These are phyloP conservation scores for Penicillium sp. DNA, from an alignment of 2,329 filamentous ascomycete species.

Conservation along the genomic window DNA sequence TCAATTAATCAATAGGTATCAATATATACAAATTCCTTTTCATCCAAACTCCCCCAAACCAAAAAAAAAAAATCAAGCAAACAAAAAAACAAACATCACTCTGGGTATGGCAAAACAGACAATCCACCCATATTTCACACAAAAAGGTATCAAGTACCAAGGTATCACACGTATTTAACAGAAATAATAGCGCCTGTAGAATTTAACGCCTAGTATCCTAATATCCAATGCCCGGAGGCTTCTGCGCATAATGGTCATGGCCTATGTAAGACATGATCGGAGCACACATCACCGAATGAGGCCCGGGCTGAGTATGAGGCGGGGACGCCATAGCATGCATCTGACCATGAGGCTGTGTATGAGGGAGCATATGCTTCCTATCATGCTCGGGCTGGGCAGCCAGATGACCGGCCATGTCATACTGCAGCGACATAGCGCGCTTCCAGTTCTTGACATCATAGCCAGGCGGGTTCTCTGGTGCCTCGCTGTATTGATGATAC, in stretches of 20 bases:
- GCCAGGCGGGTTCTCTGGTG: conserved; percentile 18
- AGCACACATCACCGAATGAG: conserved; percentile 30
- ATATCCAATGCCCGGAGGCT: conserved; percentile 25
- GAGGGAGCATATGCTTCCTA: conserved; percentile 9
- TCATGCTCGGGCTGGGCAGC: conserved; percentile 3
- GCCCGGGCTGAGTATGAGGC: conserved; percentile 23
- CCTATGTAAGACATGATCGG: conserved; percentile 29
- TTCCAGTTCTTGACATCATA: conserved; percentile 31
- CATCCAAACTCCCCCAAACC: conserved; percentile 6
- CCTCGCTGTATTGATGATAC: conserved; percentile 18
- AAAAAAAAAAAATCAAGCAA: neutral
- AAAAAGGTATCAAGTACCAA: conserved; percentile 3
- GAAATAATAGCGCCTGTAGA: neutral
- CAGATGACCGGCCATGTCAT: conserved; percentile 19
- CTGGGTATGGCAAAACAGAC: conserved; percentile 18
- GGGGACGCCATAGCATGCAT: conserved; percentile 18
- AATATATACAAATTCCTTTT: conserved; percentile 10
- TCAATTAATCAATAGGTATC: conserved; percentile 12
- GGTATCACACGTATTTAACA: conserved; percentile 11
- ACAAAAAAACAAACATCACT: conserved; percentile 2
- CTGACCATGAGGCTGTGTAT: conserved; percentile 5
- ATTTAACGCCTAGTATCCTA: conserved; percentile 18
- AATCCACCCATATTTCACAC: conserved; percentile 18
- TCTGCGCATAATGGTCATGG: conserved; percentile 21
- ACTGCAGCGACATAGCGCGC: conserved; percentile 29